Evolutionary conservation across 1,139 yeast species (phyloP).

Genomic region (Sugiyamaella neomexicana): DNA sequence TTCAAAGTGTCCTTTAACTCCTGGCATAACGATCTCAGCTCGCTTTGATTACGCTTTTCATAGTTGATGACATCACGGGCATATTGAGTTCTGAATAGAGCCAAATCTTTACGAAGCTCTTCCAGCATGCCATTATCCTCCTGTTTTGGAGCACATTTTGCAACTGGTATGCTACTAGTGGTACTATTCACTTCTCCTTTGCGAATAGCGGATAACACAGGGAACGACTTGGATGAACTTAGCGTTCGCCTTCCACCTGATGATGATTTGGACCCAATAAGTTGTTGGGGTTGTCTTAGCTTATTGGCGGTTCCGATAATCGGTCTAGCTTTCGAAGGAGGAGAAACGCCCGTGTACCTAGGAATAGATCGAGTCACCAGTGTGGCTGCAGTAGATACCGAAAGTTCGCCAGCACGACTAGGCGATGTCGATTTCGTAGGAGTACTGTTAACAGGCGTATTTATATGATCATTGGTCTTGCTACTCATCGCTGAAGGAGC

Average conservation of each 20-base stretch:
- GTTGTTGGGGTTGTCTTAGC: slow-evolving; percentile 3
- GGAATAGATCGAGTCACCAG: neutral
- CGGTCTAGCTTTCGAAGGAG: neutral
- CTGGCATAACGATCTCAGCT: slow-evolving; percentile 25
- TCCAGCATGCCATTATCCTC: slow-evolving; percentile 18
- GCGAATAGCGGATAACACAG: slow-evolving; percentile 9
- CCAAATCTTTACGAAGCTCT: slow-evolving; percentile 23
- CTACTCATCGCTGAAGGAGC: slow-evolving; percentile 6
- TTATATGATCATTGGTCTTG: neutral
- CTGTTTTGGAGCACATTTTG: neutral
- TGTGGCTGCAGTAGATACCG: too few species aligned
- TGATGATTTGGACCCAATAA: neutral
- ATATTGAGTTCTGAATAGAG: slow-evolving; percentile 25
- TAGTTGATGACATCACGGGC: slow-evolving; percentile 17
- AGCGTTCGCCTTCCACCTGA: slow-evolving; percentile 13
- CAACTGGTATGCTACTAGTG: too few species aligned
- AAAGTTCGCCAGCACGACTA: neutral
- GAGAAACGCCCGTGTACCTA: neutral
- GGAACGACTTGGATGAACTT: slow-evolving; percentile 15
- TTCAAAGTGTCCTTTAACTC: slow-evolving; percentile 29
- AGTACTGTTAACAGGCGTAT: neutral
- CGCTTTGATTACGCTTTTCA: slow-evolving; percentile 20
- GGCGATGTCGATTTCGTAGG: slow-evolving; percentile 1
- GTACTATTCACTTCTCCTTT: neutral
- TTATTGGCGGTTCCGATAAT: slow-evolving; percentile 2